Evolutionary conservation across 306 rosid genomes (phyloP).

Genomic region (Citrullus colocynthis): DNA sequence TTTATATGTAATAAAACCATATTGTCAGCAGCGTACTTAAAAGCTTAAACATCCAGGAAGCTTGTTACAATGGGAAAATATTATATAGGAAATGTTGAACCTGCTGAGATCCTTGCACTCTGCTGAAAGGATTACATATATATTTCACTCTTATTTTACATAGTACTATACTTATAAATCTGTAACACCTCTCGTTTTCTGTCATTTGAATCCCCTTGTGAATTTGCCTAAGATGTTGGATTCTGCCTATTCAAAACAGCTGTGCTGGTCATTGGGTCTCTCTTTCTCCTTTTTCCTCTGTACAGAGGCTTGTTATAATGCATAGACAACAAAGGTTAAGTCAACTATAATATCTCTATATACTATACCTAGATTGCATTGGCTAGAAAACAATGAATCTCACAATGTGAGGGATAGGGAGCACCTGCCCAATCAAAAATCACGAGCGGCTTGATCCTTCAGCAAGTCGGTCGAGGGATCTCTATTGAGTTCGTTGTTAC

Average conservation of each 20-base stretch:
- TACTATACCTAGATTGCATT: too few species aligned
- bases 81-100: background rate
- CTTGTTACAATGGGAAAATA: background rate
- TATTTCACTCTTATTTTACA: background rate
- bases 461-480: too few species aligned
- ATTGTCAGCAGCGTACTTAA: background rate
- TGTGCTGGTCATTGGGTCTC: background rate
- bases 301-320: background rate
- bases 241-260: background rate
- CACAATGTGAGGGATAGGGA: background rate
- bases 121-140: background rate
- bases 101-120: background rate
- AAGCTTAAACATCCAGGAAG: background rate
- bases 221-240: background rate
- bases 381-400: background rate
- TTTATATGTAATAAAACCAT: conserved; percentile 13
- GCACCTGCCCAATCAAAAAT: too few species aligned
- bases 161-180: background rate
- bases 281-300: background rate
- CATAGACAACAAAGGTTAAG: too few species aligned
- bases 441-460: too few species aligned
- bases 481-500: too few species aligned
- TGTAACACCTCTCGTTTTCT: background rate
- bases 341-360: too few species aligned
- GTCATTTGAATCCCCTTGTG: background rate